Percentiles rank a stretch among this genome's conserved stretches.
Conservation (phyloP, 176 grass and related monocot species). For the Oryza longistaminata region DNA sequence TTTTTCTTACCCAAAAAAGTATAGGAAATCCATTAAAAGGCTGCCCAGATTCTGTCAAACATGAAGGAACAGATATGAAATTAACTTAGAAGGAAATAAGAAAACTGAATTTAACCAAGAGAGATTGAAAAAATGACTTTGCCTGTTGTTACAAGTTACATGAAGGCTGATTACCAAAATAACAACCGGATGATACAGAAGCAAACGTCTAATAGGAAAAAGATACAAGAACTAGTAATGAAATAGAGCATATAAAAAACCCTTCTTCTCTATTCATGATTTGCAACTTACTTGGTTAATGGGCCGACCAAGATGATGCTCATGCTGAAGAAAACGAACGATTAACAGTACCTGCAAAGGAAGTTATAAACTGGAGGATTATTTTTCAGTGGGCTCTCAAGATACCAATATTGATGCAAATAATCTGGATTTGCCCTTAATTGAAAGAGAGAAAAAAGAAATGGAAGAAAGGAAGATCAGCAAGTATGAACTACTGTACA, state of each 20-base stretch:
- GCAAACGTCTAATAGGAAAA: not conserved
- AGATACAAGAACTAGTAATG: not conserved
- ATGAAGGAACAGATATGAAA: not conserved
- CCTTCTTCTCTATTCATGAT: not conserved
- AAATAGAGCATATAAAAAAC: constrained; percentile 9
- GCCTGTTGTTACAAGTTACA: not conserved
- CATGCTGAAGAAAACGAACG: constrained; percentile 96
- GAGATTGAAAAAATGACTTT: not conserved
- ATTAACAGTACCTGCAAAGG: constrained; percentile 85
- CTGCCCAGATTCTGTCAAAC: constrained; percentile 83
- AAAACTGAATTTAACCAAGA: not conserved
- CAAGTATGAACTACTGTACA: constrained; percentile 13
- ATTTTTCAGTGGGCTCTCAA: constrained; percentile 23
- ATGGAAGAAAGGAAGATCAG: not conserved
- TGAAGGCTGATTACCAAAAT: constrained; percentile 3
- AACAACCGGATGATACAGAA: constrained; percentile 9
- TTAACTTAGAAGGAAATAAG: constrained; percentile 18
- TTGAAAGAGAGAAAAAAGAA: not conserved
- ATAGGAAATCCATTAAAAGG: constrained; percentile 98
- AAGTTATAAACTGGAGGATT: constrained; percentile 27
- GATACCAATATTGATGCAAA: constrained; percentile 14
- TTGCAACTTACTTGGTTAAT: constrained; percentile 74
- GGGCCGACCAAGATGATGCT: constrained; percentile 85
- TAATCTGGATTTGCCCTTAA: constrained; percentile 6
- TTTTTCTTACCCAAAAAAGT: constrained; percentile 90